phyloP scores from a whole-genome alignment of 176 grass and related monocot genomes.

The Hordeum marinum region DNA sequence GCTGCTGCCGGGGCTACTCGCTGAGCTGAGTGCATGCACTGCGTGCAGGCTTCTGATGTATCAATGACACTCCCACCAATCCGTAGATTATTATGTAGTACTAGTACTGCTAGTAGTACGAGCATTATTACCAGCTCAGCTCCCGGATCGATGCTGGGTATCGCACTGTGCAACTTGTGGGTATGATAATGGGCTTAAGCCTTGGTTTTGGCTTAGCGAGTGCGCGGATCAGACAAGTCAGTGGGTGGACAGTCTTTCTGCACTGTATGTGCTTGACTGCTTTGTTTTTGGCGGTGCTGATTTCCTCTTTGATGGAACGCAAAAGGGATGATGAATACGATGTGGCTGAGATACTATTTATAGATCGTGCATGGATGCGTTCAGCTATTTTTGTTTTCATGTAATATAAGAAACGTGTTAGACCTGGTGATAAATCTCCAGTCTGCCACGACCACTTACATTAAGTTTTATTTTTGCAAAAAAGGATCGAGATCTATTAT shows the following conservation, averaged over 20 bases:
- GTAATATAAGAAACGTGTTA: not conserved
- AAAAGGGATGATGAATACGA: not conserved
- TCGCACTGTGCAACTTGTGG: not conserved
- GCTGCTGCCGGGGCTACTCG: not conserved
- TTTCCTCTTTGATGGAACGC: not conserved
- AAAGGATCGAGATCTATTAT: no score
- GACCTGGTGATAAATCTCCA: no score
- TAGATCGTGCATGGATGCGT: not conserved
- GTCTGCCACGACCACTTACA: no score
- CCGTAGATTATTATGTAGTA: not conserved
- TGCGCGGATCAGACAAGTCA: slow-evolving; percentile 4
- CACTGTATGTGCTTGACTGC: not conserved
- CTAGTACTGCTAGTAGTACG: not conserved
- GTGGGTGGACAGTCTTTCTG: not conserved
- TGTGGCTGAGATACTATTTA: not conserved
- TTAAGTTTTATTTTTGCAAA: no score
- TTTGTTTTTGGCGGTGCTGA: not conserved
- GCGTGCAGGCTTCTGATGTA: slow-evolving; percentile 13
- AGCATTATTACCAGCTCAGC: not conserved
- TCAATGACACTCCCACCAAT: slow-evolving; percentile 21
- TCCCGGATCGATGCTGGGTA: not conserved
- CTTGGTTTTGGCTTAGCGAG: not conserved
- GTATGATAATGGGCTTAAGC: not conserved
- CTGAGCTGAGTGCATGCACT: not conserved
- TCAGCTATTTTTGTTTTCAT: no score